Evolutionary conservation across 306 rosid species (phyloP).

Genomic region (Delonix regia): DNA sequence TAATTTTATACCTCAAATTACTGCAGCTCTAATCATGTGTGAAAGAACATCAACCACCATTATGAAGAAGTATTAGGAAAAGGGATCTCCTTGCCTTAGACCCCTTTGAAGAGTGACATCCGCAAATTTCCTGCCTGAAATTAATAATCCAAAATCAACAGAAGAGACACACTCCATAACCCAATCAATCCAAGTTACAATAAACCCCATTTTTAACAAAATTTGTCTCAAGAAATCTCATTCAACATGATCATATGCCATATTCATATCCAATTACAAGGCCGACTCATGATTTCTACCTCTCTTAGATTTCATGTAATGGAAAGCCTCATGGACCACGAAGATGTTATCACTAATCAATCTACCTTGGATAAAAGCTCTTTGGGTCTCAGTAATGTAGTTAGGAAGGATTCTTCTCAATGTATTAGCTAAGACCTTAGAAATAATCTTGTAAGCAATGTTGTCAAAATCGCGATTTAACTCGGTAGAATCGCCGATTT

Average conservation of each 20-base stretch:
- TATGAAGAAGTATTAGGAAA: neutral
- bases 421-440: no score
- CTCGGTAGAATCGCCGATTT: no score
- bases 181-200: neutral
- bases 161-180: neutral
- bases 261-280: neutral
- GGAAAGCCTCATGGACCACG: neutral
- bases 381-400: neutral
- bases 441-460: no score
- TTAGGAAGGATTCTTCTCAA: neutral
- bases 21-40: neutral
- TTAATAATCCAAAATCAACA: neutral
- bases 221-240: neutral
- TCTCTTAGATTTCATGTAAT: neutral
- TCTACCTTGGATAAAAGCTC: neutral
- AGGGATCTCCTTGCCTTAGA: no score
- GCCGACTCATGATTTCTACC: neutral
- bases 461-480: no score
- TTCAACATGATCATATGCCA: neutral
- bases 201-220: neutral
- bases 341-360: neutral
- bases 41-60: neutral
- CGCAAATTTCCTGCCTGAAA: neutral
- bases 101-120: neutral
- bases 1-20: neutral